These are phyloP conservation scores for Vitis rupestris DNA, from an alignment of 164 flowering plant species.

Conservation along the genomic window DNA sequence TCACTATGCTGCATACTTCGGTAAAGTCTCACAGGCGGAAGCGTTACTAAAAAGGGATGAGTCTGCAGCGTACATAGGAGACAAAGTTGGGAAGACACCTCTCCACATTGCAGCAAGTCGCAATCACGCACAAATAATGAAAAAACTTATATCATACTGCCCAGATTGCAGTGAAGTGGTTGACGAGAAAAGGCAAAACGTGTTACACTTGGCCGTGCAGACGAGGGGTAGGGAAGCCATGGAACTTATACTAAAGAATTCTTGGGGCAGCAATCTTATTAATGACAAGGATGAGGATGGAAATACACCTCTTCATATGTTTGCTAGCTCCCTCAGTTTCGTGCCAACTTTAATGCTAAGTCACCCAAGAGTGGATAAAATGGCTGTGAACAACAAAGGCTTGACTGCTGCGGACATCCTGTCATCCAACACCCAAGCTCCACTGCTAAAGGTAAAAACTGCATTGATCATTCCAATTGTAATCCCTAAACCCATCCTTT, in stretches of 20 bases:
- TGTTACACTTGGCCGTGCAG: conserved; percentile 7
- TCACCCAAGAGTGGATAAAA: background rate
- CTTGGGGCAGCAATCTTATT: background rate
- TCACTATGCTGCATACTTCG: conserved; percentile 12
- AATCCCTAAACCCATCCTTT: too few relatives aligned
- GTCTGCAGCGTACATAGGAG: conserved; percentile 10
- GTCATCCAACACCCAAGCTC: too few relatives aligned
- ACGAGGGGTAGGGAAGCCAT: background rate
- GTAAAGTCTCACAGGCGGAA: background rate
- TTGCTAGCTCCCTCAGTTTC: background rate
- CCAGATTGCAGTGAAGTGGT: conserved; percentile 19
- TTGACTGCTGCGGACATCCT: too few relatives aligned
- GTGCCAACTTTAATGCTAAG: background rate
- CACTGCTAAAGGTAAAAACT: too few relatives aligned
- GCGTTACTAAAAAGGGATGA: background rate
- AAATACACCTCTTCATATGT: conserved; percentile 11
- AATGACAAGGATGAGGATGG: conserved; percentile 9
- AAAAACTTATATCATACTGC: background rate
- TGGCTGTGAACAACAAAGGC: background rate
- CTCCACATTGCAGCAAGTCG: conserved; percentile 11
- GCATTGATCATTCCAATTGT: too few relatives aligned
- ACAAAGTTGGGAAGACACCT: conserved; percentile 9
- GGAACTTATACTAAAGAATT: background rate
- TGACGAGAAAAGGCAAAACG: conserved; percentile 6
- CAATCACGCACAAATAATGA: background rate